A percentile compares a stretch with the other conserved stretches of the same genome.
phyloP scores from a whole-genome alignment of 2,329 filamentous ascomycete species.

The Ophiocordyceps camponoti-rufipedis region DNA sequence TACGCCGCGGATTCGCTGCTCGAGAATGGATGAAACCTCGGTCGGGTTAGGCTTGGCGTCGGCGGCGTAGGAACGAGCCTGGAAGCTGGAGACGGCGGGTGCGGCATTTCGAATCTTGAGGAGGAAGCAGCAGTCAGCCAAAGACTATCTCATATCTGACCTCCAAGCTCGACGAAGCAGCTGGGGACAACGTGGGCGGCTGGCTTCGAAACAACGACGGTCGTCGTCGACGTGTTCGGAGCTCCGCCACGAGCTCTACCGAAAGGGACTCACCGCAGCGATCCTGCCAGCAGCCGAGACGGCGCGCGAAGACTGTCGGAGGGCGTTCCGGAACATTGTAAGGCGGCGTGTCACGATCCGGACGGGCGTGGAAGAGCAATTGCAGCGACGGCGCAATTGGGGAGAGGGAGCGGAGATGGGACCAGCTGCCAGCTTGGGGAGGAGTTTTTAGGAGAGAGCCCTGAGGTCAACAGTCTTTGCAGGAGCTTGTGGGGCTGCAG shows the following conservation, averaged over 20 bases:
- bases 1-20: constrained; percentile 97
- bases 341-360: constrained; percentile 32
- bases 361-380: constrained; percentile 36
- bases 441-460: constrained; percentile 20
- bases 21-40: constrained; percentile 97
- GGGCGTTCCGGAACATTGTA: constrained; percentile 94
- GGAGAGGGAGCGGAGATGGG: constrained; percentile 37
- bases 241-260: constrained; percentile 12
- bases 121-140: constrained; percentile 34
- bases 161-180: neutral
- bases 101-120: constrained; percentile 71
- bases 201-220: neutral
- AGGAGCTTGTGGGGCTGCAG: constrained; percentile 19
- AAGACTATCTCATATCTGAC: constrained; percentile 21
- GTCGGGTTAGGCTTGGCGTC: constrained; percentile 92
- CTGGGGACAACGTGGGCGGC: neutral
- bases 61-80: constrained; percentile 68
- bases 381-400: constrained; percentile 42
- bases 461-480: constrained; percentile 21
- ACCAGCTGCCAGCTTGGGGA: constrained; percentile 25
- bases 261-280: constrained; percentile 65
- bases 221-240: neutral
- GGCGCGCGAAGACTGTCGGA: constrained; percentile 90
- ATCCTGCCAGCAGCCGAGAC: constrained; percentile 85
- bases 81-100: constrained; percentile 56